These are phyloP conservation scores for Quercus gilva DNA, from an alignment of 306 rosid species.

Conservation along the genomic window DNA sequence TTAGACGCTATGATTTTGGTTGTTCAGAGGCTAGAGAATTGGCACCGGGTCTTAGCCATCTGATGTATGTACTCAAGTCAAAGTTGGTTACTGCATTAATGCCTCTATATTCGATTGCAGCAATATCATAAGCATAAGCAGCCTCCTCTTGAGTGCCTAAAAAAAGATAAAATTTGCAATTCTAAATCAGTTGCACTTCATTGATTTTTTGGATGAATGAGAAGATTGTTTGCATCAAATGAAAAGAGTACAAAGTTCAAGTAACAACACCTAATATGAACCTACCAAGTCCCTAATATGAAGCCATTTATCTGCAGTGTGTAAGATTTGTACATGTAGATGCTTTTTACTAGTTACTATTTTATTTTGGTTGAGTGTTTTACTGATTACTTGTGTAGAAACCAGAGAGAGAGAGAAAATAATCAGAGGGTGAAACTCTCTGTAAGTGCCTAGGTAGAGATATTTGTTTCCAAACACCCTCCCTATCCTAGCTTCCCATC, in stretches of 20 bases:
- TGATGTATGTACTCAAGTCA: slow-evolving; percentile 45
- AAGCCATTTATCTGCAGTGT: not conserved
- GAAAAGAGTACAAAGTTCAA: too few relatives aligned
- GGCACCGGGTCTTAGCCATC: slow-evolving; percentile 44
- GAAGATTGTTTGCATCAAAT: too few relatives aligned
- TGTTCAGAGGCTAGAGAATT: slow-evolving; percentile 33
- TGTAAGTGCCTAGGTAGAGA: slow-evolving; percentile 45
- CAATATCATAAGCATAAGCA: slow-evolving; percentile 48
- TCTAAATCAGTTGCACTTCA: not conserved
- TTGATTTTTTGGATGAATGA: too few relatives aligned
- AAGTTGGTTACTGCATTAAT: slow-evolving; percentile 48
- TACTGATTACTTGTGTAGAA: too few relatives aligned
- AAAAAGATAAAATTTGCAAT: not conserved
- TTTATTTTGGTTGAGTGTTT: too few relatives aligned
- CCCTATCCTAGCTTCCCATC: slow-evolving; percentile 60
- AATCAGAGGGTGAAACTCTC: slow-evolving; percentile 16
- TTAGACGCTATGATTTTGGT: slow-evolving; percentile 27
- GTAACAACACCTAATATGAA: too few relatives aligned
- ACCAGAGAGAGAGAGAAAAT: too few relatives aligned
- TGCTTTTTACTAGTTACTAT: too few relatives aligned
- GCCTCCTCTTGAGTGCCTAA: slow-evolving; percentile 55
- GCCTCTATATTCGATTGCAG: slow-evolving; percentile 50
- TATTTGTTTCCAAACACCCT: slow-evolving; percentile 53
- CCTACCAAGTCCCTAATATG: not conserved
- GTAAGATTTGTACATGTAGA: not conserved